Conservation (phyloP, 352 stramenopile species). For the Blastocystis sp. region DNA sequence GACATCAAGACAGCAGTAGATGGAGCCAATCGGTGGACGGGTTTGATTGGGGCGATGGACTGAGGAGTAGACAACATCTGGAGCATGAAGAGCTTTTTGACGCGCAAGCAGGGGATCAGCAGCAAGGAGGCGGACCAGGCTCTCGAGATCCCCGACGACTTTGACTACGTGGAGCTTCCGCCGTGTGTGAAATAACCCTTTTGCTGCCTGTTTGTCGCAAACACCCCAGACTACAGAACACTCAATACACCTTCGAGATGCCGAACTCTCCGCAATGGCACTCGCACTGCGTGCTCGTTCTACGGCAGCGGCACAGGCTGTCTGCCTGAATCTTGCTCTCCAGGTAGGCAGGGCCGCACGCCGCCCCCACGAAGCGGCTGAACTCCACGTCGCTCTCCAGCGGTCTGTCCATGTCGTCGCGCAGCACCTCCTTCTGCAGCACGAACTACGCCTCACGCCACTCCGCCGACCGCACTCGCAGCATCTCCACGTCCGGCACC, state of each 20-base stretch:
- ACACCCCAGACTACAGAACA: conserved; percentile 23
- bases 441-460: neutral
- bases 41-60: neutral
- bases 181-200: neutral
- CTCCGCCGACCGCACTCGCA: neutral
- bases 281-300: conserved; percentile 33
- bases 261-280: conserved; percentile 26
- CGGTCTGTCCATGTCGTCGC: conserved; percentile 23
- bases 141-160: conserved; percentile 53
- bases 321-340: neutral
- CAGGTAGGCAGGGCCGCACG: conserved; percentile 39
- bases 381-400: neutral
- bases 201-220: conserved; percentile 14
- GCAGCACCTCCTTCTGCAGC: conserved; percentile 6
- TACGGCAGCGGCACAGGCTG: conserved; percentile 33
- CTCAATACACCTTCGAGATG: conserved; percentile 20
- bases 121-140: conserved; percentile 56
- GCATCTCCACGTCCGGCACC: neutral
- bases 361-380: neutral
- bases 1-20: conserved; percentile 43
- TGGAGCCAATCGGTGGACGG: conserved; percentile 61
- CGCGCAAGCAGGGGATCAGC: conserved; percentile 43
- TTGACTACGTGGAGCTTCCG: conserved; percentile 49
- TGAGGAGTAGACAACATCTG: conserved; percentile 54
- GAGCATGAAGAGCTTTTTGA: conserved; percentile 62